A percentile compares a stretch with the other conserved stretches of the same genome.
Conservation (phyloP, 331 rosid species). For the Acacia concinna region DNA sequence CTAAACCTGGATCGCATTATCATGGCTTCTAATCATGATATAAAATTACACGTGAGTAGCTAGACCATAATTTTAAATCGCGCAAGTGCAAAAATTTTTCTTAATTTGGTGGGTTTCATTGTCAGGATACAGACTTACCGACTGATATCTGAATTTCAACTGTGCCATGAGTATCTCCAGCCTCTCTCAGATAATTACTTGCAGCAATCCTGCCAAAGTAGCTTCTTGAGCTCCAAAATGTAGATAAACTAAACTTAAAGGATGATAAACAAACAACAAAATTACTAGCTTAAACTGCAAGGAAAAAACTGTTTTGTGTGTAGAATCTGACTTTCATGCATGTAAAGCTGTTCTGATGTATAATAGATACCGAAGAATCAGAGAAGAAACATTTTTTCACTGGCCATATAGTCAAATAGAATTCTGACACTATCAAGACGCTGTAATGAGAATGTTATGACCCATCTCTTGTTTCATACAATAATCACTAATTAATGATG, state of each 20-base stretch:
- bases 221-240: neutral
- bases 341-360: no score
- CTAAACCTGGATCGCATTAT: neutral
- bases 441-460: no score
- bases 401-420: no score
- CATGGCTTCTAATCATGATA: neutral
- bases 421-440: no score
- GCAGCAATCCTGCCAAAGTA: conserved; percentile 60
- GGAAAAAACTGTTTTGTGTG: neutral
- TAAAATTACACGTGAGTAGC: neutral
- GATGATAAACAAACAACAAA: neutral
- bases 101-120: neutral
- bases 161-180: conserved; percentile 83
- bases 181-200: conserved; percentile 72
- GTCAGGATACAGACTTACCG: conserved; percentile 51
- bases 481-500: no score
- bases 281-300: neutral
- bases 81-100: neutral
- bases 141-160: conserved; percentile 67
- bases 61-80: neutral
- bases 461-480: no score
- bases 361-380: no score
- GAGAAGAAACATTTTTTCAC: no score
- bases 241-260: neutral
- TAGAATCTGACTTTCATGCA: conserved; percentile 5